phyloP scores from a whole-genome alignment of 495 filamentous ascomycete species.

The Pseudevernia furfuracea region DNA sequence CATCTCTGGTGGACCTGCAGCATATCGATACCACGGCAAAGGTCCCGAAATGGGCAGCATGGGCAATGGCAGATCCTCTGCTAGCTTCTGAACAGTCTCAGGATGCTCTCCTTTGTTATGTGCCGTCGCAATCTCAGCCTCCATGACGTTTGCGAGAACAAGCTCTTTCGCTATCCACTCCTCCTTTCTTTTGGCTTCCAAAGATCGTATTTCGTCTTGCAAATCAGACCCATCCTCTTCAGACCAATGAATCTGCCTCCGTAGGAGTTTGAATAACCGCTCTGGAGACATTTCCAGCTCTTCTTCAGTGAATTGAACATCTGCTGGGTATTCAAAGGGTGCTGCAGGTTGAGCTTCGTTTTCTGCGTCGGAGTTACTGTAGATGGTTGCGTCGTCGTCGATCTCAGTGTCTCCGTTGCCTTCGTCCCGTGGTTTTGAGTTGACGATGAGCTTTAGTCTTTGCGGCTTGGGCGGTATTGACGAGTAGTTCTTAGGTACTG shows the following conservation, averaged over 20 bases:
- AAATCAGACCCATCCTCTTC: conserved; percentile 61
- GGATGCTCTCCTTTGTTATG: conserved; percentile 32
- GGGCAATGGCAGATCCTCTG: conserved; percentile 21
- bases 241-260: conserved; percentile 74
- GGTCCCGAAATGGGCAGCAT: conserved; percentile 24
- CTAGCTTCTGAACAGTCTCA: conserved; percentile 19
- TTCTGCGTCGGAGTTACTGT: conserved; percentile 20
- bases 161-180: conserved; percentile 84
- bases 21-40: conserved; percentile 26
- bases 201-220: conserved; percentile 47
- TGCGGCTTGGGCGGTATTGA: conserved; percentile 43
- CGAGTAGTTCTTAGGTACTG: conserved; percentile 71
- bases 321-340: conserved; percentile 42
- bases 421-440: conserved; percentile 44
- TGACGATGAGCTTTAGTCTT: conserved; percentile 60
- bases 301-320: conserved; percentile 60
- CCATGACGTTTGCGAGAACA: conserved; percentile 51
- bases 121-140: conserved; percentile 45
- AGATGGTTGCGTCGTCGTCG: conserved; percentile 42
- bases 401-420: conserved; percentile 47
- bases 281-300: conserved; percentile 63
- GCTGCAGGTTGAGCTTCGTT: conserved; percentile 11
- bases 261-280: conserved; percentile 64
- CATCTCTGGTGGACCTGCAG: conserved; percentile 11
- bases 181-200: conserved; percentile 59